phyloP scores from a whole-genome alignment of 768 basidiomycete genomes.

The Kwoniella bestiolae region DNA sequence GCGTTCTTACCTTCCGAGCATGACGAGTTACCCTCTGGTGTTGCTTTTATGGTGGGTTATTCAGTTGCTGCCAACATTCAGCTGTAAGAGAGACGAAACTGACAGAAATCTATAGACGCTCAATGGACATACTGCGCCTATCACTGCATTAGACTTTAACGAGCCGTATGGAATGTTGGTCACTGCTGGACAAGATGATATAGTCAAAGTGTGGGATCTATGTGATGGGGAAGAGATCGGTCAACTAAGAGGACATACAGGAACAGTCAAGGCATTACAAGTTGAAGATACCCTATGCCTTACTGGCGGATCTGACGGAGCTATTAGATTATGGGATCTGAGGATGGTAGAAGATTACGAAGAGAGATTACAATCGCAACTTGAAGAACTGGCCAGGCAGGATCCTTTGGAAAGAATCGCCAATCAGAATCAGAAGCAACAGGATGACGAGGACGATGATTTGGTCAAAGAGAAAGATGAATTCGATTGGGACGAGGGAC shows the following conservation, averaged over 20 bases:
- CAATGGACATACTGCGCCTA: constrained; percentile 75
- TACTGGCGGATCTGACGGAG: constrained; percentile 87
- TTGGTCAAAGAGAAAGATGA: constrained; percentile 35
- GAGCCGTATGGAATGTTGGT: constrained; percentile 96
- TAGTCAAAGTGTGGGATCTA: constrained; percentile 93
- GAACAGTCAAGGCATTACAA: constrained; percentile 80
- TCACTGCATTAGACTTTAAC: constrained; percentile 89
- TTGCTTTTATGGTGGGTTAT: constrained; percentile 90
- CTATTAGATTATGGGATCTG: constrained; percentile 87
- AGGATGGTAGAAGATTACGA: constrained; percentile 75
- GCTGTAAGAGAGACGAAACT: neutral
- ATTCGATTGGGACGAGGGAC: constrained; percentile 47
- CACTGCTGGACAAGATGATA: constrained; percentile 81
- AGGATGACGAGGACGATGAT: constrained; percentile 27
- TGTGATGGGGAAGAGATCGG: constrained; percentile 86
- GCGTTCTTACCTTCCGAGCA: constrained; percentile 97
- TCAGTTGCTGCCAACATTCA: neutral
- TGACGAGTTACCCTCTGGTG: constrained; percentile 86
- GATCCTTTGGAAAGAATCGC: constrained; percentile 52
- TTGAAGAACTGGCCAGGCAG: constrained; percentile 32
- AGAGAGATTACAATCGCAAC: constrained; percentile 47
- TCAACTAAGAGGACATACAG: constrained; percentile 73
- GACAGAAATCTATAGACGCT: constrained; percentile 67
- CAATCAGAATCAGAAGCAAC: constrained; percentile 23
- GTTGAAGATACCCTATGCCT: constrained; percentile 89